Conservation (phyloP, 768 basidiomycete species). For the Sistotremastrum niveocremeum region DNA sequence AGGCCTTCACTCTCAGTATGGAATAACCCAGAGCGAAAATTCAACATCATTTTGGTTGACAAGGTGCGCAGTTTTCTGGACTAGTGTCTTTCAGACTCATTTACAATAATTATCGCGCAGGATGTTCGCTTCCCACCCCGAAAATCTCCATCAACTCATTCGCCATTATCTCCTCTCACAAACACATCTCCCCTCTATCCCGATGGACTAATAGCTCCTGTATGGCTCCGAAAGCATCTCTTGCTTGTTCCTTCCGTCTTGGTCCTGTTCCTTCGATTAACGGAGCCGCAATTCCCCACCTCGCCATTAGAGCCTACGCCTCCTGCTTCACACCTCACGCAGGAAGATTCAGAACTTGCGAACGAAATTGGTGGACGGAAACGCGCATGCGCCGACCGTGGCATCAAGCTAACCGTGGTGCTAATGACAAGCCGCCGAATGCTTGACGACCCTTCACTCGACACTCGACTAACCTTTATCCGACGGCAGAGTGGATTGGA, state of each 20-base stretch:
- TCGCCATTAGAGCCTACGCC: slow-evolving; percentile 45
- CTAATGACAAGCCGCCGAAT: slow-evolving; percentile 79
- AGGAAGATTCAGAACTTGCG: slow-evolving; percentile 64
- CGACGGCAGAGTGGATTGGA: slow-evolving; percentile 81
- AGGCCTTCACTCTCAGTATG: slow-evolving; percentile 47
- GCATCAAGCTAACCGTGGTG: slow-evolving; percentile 90
- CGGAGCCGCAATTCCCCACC: slow-evolving; percentile 36
- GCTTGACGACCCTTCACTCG: slow-evolving; percentile 79
- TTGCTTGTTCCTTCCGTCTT: slow-evolving; percentile 87
- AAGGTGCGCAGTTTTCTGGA: slow-evolving; percentile 29
- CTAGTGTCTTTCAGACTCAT: not conserved
- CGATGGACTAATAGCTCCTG: slow-evolving; percentile 91
- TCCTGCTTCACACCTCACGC: slow-evolving; percentile 39
- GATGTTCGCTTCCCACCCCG: slow-evolving; percentile 77
- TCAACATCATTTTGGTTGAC: slow-evolving; percentile 77
- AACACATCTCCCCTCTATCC: slow-evolving; percentile 83
- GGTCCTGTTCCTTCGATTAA: slow-evolving; percentile 79
- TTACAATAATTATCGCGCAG: slow-evolving; percentile 16
- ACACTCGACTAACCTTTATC: slow-evolving; percentile 74
- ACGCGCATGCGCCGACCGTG: slow-evolving; percentile 66
- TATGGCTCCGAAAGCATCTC: slow-evolving; percentile 96
- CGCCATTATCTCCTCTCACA: slow-evolving; percentile 86
- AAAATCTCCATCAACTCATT: slow-evolving; percentile 61
- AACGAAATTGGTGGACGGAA: slow-evolving; percentile 70
- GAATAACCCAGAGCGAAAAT: slow-evolving; percentile 57